Percentiles rank a stretch among this genome's conserved stretches.
These are phyloP conservation scores for Penicillium sp. DNA, from an alignment of 2,329 filamentous ascomycete genomes.

Conservation along the genomic window DNA sequence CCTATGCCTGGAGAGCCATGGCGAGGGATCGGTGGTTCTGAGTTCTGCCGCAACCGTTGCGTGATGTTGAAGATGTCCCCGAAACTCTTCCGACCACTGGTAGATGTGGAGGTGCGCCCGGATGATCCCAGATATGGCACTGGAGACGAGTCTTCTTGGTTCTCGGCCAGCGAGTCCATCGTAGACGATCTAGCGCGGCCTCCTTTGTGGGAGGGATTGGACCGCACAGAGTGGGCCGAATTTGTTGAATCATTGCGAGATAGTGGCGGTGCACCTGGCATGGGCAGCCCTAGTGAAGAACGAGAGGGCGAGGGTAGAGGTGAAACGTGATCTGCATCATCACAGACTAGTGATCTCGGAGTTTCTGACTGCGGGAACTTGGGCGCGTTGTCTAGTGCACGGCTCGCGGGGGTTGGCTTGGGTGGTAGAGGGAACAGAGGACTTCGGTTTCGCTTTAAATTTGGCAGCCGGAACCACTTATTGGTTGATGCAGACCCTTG, in stretches of 20 bases:
- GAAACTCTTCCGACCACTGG: slow-evolving; percentile 82
- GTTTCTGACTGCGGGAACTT: slow-evolving; percentile 21
- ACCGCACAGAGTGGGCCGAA: slow-evolving; percentile 62
- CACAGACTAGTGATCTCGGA: slow-evolving; percentile 24
- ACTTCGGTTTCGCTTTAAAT: slow-evolving; percentile 69
- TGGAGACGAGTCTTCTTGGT: slow-evolving; percentile 65
- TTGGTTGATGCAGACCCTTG: slow-evolving; percentile 53
- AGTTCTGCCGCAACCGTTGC: slow-evolving; percentile 73
- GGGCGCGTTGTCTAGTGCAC: slow-evolving; percentile 13
- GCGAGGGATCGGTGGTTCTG: slow-evolving; percentile 62
- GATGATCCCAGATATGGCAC: slow-evolving; percentile 57
- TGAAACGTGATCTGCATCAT: slow-evolving; percentile 36
- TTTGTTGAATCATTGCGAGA: slow-evolving; percentile 58
- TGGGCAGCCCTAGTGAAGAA: slow-evolving; percentile 49
- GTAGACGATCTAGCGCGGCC: slow-evolving; percentile 77
- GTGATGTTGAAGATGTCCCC: slow-evolving; percentile 77
- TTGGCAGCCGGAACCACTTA: slow-evolving; percentile 75
- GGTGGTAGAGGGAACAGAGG: slow-evolving; percentile 86
- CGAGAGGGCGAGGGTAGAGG: slow-evolving; percentile 49
- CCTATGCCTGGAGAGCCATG: slow-evolving; percentile 58
- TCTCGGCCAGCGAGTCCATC: slow-evolving; percentile 72
- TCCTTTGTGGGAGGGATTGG: slow-evolving; percentile 49
- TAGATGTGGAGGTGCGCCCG: slow-evolving; percentile 73
- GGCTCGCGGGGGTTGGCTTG: slow-evolving; percentile 44
- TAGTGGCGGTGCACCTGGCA: slow-evolving; percentile 45